Evolutionary conservation across 2,329 filamentous ascomycete species (phyloP).

Genomic region (Ophiostoma novo-ulmi): DNA sequence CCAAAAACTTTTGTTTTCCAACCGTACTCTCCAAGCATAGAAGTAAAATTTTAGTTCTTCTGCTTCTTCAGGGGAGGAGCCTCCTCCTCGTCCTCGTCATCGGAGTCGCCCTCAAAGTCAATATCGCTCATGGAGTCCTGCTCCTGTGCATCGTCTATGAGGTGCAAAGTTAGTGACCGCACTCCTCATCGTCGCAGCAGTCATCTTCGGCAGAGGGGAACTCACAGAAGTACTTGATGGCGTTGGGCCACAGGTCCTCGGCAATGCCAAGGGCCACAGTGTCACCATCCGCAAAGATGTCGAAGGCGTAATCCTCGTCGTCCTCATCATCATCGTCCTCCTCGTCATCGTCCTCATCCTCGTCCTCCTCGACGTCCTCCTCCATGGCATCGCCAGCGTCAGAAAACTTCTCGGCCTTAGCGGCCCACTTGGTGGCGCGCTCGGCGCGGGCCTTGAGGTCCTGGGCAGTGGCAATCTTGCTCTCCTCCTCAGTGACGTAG

Average conservation of each 20-base stretch:
- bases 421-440: constrained; percentile 27
- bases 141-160: constrained; percentile 63
- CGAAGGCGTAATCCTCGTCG: constrained; percentile 59
- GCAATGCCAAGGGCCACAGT: constrained; percentile 73
- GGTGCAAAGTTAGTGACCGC: constrained; percentile 3
- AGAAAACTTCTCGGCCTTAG: constrained; percentile 34
- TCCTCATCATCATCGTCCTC: constrained; percentile 43
- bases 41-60: constrained; percentile 32
- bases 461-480: constrained; percentile 50
- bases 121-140: constrained; percentile 60
- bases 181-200: constrained; percentile 8
- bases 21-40: neutral
- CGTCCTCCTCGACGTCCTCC: constrained; percentile 41
- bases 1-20: constrained; percentile 15
- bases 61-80: constrained; percentile 41
- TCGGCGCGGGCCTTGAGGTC: constrained; percentile 42
- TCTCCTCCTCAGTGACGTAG: constrained; percentile 68
- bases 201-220: constrained; percentile 29
- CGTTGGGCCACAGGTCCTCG: constrained; percentile 84
- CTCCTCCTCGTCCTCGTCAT: constrained; percentile 46
- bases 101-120: constrained; percentile 62
- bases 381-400: constrained; percentile 27
- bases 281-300: constrained; percentile 85
- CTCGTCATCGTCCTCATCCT: constrained; percentile 45
- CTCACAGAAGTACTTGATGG: constrained; percentile 88